phyloP scores from a whole-genome alignment of 768 basidiomycete species.

The Chalciporus chontae region DNA sequence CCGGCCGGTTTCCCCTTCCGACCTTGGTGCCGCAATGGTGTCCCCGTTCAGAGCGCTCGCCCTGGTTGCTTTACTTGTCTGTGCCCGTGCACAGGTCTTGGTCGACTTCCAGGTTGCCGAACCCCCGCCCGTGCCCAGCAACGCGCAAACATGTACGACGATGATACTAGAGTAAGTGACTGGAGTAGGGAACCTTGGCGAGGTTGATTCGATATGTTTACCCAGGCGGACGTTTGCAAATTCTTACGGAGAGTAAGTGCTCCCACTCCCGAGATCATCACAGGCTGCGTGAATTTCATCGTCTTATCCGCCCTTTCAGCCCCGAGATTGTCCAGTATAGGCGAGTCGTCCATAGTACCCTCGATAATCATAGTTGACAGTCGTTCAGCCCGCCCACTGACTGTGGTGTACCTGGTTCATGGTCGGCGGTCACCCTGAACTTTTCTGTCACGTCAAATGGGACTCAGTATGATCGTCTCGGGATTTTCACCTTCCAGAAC shows the following conservation, averaged over 20 bases:
- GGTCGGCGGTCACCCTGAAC: conserved; percentile 73
- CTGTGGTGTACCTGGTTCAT: conserved; percentile 67
- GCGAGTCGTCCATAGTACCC: conserved; percentile 33
- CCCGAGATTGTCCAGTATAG: conserved; percentile 60
- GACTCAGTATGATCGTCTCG: conserved; percentile 71
- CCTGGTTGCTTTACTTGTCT: conserved; percentile 5
- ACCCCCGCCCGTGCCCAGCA: conserved; percentile 63
- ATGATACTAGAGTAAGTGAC: conserved; percentile 56
- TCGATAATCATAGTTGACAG: neutral
- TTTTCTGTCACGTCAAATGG: conserved; percentile 78
- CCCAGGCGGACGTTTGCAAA: conserved; percentile 66
- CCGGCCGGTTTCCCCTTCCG: conserved; percentile 1
- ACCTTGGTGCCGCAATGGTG: conserved; percentile 18
- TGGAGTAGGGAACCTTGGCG: neutral
- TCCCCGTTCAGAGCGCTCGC: conserved; percentile 9
- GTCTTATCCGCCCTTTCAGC: conserved; percentile 30
- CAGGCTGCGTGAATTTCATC: neutral
- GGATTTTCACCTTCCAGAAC: conserved; percentile 71
- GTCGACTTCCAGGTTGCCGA: conserved; percentile 71
- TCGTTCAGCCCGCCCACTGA: conserved; percentile 59
- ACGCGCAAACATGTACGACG: conserved; percentile 60
- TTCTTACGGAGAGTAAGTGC: conserved; percentile 62
- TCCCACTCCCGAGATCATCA: neutral
- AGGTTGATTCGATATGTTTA: neutral
- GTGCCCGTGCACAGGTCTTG: conserved; percentile 29